These are phyloP conservation scores for Dactylella cylindrospora DNA, from an alignment of 2,329 filamentous ascomycete genomes.

Conservation along the genomic window DNA sequence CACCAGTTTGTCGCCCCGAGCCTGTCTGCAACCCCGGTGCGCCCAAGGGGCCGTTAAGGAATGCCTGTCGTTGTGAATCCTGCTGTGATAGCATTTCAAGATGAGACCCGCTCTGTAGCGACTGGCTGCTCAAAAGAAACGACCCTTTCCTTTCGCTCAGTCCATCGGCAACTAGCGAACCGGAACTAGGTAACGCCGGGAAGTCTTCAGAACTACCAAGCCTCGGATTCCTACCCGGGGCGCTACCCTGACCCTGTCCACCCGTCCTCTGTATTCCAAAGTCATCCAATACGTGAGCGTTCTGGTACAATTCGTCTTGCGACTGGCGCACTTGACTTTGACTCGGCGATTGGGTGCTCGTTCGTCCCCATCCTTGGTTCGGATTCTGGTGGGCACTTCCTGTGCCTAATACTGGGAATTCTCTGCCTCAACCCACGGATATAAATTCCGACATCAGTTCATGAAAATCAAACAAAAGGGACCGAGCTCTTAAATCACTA, in stretches of 20 bases:
- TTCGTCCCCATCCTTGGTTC: conserved; percentile 42
- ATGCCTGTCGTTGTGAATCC: conserved; percentile 32
- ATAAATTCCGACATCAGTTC: conserved; percentile 17
- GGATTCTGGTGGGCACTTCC: conserved; percentile 42
- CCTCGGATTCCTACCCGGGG: conserved; percentile 27
- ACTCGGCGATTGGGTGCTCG: conserved; percentile 37
- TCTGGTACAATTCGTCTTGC: conserved; percentile 39
- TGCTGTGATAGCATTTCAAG: conserved; percentile 35
- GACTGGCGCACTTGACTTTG: conserved; percentile 31
- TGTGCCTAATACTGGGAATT: conserved; percentile 43
- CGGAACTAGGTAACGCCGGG: conserved; percentile 28
- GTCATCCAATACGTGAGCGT: conserved; percentile 29
- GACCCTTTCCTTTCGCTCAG: conserved; percentile 13
- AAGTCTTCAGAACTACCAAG: conserved; percentile 36
- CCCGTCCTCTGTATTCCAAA: conserved; percentile 35
- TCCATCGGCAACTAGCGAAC: conserved; percentile 11
- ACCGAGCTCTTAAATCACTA: no score
- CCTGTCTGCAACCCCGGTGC: conserved; percentile 19
- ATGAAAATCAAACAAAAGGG: conserved; percentile 1
- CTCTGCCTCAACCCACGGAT: conserved; percentile 32
- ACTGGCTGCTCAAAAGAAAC: conserved; percentile 17
- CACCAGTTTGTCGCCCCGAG: conserved; percentile 16
- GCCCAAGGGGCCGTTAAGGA: conserved; percentile 17
- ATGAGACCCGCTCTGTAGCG: conserved; percentile 18
- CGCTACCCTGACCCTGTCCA: conserved; percentile 24